These are phyloP conservation scores for Chiua virens DNA, from an alignment of 768 basidiomycete genomes.

Conservation along the genomic window DNA sequence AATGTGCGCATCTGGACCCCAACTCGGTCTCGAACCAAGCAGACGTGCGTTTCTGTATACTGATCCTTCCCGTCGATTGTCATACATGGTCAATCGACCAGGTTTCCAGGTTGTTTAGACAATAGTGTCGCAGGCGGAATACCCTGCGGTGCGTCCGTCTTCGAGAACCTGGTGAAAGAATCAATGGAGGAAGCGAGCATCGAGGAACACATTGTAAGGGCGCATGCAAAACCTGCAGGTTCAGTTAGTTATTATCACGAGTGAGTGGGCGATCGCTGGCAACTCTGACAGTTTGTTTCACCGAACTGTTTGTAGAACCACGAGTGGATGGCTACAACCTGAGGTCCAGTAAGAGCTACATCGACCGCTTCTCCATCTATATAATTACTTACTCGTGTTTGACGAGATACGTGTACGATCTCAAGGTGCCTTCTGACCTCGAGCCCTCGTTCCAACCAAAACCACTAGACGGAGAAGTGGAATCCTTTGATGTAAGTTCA, in stretches of 20 bases:
- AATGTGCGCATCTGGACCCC: constrained; percentile 81
- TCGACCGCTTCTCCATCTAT: not conserved
- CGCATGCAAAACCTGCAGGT: constrained; percentile 61
- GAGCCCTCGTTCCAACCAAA: constrained; percentile 58
- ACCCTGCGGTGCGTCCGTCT: constrained; percentile 67
- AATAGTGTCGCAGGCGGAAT: constrained; percentile 94
- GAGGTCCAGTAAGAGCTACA: constrained; percentile 68
- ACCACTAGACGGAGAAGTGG: constrained; percentile 91
- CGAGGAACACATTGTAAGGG: constrained; percentile 58
- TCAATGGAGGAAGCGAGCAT: constrained; percentile 93
- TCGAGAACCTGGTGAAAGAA: constrained; percentile 85
- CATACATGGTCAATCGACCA: constrained; percentile 22
- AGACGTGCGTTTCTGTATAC: constrained; percentile 58
- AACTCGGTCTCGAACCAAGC: constrained; percentile 80
- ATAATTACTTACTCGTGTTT: not conserved
- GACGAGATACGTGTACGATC: constrained; percentile 79
- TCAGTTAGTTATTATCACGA: constrained; percentile 80
- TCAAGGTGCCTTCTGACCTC: constrained; percentile 58
- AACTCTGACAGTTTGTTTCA: not conserved
- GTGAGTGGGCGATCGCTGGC: constrained; percentile 34
- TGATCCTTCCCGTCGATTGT: not conserved
- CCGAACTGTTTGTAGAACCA: constrained; percentile 17
- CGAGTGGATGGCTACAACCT: constrained; percentile 69
- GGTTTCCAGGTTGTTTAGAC: constrained; percentile 85
- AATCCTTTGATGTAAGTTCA: constrained; percentile 76